Percentiles rank a stretch among this genome's conserved stretches.
Conservation (phyloP, 345 rosid species). For the Cardamine resedifolia region DNA sequence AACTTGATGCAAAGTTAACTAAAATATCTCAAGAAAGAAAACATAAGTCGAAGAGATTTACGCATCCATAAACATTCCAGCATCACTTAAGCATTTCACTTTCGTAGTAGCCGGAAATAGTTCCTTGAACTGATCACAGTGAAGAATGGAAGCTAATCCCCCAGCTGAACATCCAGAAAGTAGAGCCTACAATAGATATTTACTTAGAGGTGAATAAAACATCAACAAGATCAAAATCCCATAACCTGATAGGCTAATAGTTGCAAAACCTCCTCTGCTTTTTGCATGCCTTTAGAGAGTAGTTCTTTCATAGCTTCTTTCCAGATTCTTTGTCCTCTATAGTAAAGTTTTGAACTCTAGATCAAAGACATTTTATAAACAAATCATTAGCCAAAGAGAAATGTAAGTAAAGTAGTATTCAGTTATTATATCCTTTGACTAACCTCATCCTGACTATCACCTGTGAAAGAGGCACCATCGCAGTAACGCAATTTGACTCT, state of each 20-base stretch:
- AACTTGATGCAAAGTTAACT: neutral
- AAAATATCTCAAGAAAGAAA: conserved; percentile 8
- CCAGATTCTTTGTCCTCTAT: conserved; percentile 90
- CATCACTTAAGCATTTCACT: conserved; percentile 90
- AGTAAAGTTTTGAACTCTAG: conserved; percentile 56
- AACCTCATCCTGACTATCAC: conserved; percentile 71
- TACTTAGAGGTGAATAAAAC: neutral
- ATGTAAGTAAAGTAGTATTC: no score
- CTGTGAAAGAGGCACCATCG: conserved; percentile 90
- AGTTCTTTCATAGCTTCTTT: conserved; percentile 64
- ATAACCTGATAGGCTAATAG: neutral
- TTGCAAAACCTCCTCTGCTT: conserved; percentile 64
- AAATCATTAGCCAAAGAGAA: neutral
- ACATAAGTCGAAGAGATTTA: conserved; percentile 32
- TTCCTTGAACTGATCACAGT: conserved; percentile 69
- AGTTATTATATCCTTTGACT: neutral
- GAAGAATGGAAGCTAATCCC: conserved; percentile 79
- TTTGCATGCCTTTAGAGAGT: conserved; percentile 67
- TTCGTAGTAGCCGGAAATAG: conserved; percentile 51
- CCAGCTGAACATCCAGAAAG: conserved; percentile 99
- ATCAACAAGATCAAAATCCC: neutral
- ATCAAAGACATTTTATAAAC: neutral
- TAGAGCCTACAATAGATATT: conserved; percentile 55
- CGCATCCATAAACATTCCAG: conserved; percentile 90
- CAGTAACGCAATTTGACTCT: conserved; percentile 86